Conservation (phyloP, 345 rosid genomes). For the Eucalyptus leucophloia region DNA sequence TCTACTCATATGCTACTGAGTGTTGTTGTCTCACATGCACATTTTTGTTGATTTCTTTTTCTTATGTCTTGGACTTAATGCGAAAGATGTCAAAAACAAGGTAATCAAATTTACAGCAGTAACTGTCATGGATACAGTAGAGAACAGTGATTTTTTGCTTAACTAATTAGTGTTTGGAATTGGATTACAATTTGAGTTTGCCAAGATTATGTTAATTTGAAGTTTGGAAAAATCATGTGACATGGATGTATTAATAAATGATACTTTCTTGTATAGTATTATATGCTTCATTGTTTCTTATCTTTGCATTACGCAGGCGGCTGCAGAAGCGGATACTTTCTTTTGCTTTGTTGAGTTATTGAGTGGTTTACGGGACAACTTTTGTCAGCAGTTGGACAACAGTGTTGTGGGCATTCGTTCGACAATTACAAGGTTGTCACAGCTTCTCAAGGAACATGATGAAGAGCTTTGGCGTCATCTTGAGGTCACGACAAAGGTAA, state of each 20-base stretch:
- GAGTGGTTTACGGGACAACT: constrained; percentile 94
- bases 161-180: neutral
- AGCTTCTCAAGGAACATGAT: constrained; percentile 85
- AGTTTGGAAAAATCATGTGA: neutral
- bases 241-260: neutral
- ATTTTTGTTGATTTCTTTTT: neutral
- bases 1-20: neutral
- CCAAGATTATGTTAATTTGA: neutral
- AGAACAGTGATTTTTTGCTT: neutral
- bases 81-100: neutral
- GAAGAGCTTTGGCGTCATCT: constrained; percentile 99
- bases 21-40: neutral
- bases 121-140: neutral
- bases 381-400: constrained; percentile 97
- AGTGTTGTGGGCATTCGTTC: constrained; percentile 92
- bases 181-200: neutral
- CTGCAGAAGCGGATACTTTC: constrained; percentile 88
- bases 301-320: constrained; percentile 29
- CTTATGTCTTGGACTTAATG: neutral
- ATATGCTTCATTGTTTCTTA: neutral
- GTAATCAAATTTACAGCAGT: neutral
- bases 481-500: constrained; percentile 91
- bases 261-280: neutral
- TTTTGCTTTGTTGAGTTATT: constrained; percentile 88
- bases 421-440: constrained; percentile 70